These are phyloP conservation scores for Megacollybia marginata DNA, from an alignment of 768 basidiomycete species.

Conservation along the genomic window DNA sequence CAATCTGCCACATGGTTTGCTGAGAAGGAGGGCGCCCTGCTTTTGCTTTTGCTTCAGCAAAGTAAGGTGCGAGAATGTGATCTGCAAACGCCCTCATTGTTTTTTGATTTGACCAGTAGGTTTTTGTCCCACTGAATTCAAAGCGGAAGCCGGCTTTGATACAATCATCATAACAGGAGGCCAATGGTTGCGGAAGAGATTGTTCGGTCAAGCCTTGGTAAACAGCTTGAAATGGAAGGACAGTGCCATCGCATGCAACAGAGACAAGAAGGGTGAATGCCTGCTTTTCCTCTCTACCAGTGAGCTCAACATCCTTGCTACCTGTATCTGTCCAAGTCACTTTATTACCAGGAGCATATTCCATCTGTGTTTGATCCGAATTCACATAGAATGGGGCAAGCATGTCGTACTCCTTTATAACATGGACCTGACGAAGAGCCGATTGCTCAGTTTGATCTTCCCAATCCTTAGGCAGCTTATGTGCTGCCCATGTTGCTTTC, in stretches of 20 bases:
- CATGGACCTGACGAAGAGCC: constrained; percentile 5
- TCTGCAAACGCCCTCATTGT: too few species aligned
- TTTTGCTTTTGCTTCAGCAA: too few species aligned
- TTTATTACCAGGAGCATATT: constrained; percentile 1
- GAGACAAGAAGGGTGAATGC: constrained; percentile 21
- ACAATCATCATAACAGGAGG: too few species aligned
- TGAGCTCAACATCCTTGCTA: constrained; percentile 15
- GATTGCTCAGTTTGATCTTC: constrained; percentile 12
- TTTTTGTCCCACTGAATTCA: too few species aligned
- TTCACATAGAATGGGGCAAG: constrained; percentile 9
- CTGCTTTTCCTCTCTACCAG: constrained; percentile 21
- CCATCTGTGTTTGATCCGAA: constrained; percentile 18
- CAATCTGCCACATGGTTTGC: too few species aligned
- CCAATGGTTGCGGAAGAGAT: too few species aligned
- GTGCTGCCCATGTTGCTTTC: constrained; percentile 23
- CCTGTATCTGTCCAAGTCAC: constrained; percentile 13
- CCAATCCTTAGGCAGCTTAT: constrained; percentile 24
- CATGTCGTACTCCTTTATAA: constrained; percentile 5
- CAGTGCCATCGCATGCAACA: constrained; percentile 11
- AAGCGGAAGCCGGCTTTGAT: too few species aligned
- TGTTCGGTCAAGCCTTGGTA: too few species aligned
- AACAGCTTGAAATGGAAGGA: constrained; percentile 22
- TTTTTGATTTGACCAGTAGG: too few species aligned
- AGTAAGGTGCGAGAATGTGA: too few species aligned
- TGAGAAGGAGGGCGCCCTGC: too few species aligned